Evolutionary conservation across 106 monocot genomes (phyloP).

Genomic region (Phalaenopsis aphrodite): DNA sequence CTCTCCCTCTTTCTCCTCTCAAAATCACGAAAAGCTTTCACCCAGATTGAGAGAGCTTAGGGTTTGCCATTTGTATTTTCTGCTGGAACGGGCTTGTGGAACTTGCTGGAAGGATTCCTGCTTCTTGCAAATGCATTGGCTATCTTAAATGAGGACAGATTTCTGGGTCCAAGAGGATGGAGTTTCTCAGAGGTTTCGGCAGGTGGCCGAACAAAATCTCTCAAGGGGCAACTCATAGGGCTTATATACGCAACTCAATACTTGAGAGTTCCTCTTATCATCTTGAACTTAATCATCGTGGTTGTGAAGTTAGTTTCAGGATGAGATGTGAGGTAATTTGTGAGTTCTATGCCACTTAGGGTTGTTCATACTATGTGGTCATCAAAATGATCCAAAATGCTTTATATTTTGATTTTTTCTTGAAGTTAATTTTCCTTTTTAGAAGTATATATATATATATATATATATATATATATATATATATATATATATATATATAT

Average conservation of each 20-base stretch:
- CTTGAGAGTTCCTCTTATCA: constrained; percentile 27
- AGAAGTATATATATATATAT: background rate
- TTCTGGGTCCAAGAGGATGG: constrained; percentile 23
- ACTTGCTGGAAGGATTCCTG: constrained; percentile 12
- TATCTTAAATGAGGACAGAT: constrained; percentile 21
- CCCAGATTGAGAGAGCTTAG: too few species aligned
- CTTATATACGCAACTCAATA: constrained; percentile 27
- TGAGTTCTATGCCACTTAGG: background rate
- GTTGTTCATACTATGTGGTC: background rate
- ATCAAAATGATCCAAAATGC: background rate
- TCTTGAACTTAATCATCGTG: constrained; percentile 15
- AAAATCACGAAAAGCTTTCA: too few species aligned
- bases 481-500: too few species aligned
- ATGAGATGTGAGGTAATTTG: constrained; percentile 5
- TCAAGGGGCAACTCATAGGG: constrained; percentile 26
- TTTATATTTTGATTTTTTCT: background rate
- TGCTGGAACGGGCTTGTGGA: constrained; percentile 14
- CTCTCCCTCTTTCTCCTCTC: too few species aligned
- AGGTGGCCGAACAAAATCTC: constrained; percentile 10
- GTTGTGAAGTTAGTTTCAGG: constrained; percentile 24
- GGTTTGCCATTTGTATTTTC: too few species aligned
- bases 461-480: too few species aligned
- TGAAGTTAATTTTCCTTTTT: background rate
- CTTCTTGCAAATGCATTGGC: constrained; percentile 24
- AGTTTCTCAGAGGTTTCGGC: constrained; percentile 26